Evolutionary conservation across 176 grass and related monocot genomes (phyloP).

Genomic region (Canna indica): DNA sequence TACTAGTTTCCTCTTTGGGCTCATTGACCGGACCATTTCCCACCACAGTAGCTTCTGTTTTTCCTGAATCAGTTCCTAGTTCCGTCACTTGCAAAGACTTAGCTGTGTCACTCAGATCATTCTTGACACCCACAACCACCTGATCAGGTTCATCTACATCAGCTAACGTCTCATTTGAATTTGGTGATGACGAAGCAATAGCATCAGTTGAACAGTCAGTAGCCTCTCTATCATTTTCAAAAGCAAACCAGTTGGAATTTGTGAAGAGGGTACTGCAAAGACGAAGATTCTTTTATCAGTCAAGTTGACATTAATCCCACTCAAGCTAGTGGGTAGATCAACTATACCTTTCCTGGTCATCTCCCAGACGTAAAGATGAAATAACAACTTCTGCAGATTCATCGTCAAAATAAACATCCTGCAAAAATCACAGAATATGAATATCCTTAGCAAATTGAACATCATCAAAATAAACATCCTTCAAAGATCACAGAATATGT

Average conservation of each 20-base stretch:
- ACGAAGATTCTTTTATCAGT: constrained; percentile 30
- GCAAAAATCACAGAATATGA: constrained; percentile 1
- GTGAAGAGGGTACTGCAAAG: constrained; percentile 73
- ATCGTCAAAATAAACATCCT: constrained; percentile 99
- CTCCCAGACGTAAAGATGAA: constrained; percentile 71
- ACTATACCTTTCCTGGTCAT: constrained; percentile 68
- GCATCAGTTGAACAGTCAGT: constrained; percentile 46
- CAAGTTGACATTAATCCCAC: background rate
- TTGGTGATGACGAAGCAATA: constrained; percentile 54
- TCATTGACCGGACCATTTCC: constrained; percentile 14
- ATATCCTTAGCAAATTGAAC: too few relatives aligned
- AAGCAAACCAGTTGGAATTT: constrained; percentile 98
- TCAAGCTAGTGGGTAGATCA: too few relatives aligned
- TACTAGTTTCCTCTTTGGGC: background rate
- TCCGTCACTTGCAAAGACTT: constrained; percentile 2
- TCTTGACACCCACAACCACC: constrained; percentile 10
- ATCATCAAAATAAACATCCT: constrained; percentile 99
- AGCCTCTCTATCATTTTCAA: constrained; percentile 75
- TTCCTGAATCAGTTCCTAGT: background rate
- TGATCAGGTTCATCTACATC: constrained; percentile 33
- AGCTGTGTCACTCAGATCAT: constrained; percentile 28
- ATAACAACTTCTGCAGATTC: constrained; percentile 96
- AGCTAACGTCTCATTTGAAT: constrained; percentile 39
- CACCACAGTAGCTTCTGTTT: background rate
- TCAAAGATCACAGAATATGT: constrained; percentile 2